These are phyloP conservation scores for Fraxinus sp. DNA, from an alignment of 305 asterid genomes.

Conservation along the genomic window DNA sequence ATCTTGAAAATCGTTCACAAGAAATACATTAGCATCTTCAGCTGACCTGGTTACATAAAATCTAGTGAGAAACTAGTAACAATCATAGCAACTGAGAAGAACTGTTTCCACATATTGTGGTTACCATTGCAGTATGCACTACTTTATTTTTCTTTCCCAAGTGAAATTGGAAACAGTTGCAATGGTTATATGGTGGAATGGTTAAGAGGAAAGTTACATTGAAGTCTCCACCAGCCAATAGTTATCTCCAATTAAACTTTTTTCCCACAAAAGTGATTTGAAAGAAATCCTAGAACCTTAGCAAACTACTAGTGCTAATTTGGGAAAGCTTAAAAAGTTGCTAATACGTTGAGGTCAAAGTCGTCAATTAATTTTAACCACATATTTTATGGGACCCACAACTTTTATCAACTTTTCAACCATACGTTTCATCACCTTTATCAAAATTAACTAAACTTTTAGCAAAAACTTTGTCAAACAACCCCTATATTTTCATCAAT, in stretches of 20 bases:
- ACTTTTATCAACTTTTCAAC: not conserved
- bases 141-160: not conserved
- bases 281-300: not conserved
- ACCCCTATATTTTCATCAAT: not conserved
- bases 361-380: not conserved
- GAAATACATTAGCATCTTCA: conserved; percentile 91
- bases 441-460: not conserved
- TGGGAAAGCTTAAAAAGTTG: not conserved
- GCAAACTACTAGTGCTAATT: not conserved
- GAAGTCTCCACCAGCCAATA: conserved; percentile 10
- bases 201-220: not conserved
- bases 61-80: conserved; percentile 12
- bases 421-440: not conserved
- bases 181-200: not conserved
- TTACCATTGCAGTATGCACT: not conserved
- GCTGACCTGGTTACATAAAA: conserved; percentile 68
- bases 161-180: conserved; percentile 4
- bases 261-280: not conserved
- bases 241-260: not conserved
- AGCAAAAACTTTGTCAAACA: not conserved
- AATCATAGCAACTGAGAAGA: conserved; percentile 5
- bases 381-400: not conserved
- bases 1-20: conserved; percentile 87
- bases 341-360: not conserved
- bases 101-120: conserved; percentile 2